Base-by-base conservation (phyloP, 352 stramenopile genomes). In the Phytophthora hybrid region DNA sequence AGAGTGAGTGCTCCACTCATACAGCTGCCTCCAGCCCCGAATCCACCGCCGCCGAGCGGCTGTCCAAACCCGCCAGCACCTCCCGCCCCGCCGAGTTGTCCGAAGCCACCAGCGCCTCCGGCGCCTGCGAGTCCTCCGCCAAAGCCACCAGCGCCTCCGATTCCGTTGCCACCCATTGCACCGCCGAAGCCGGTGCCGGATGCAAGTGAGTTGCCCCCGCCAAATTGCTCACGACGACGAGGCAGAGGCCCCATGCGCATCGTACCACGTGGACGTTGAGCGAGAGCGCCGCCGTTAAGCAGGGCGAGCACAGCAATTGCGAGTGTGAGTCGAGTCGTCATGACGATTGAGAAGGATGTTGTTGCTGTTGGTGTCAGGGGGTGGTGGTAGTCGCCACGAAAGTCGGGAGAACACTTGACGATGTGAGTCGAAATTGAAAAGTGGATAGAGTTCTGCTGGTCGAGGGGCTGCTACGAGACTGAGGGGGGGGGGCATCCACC, bases 321-420 rank as follows among this genome's bases (percentile, higher is more conserved):
- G 51, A 79, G 54, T 44, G 60, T 49, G 29, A 79, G 23, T 62
- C 59, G 73, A 70, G 64, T 70, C 18, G 47, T 34, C 73, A 79
- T 79, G 34, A 23, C 54, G 19, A 1, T 56, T 3, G 29, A 59
- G 44, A 51, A 31, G 46, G 19, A 41, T 8, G 11, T 41, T 41
- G 34, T 4, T 41, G 34, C 13, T 39, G 34, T 44, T 44, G 37
- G 4, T 18, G 2, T 5, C 1, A 5, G 23, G 23, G 23, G 23
- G 23, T 26, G 23, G 37, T 44, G 10, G 37, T 44, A 13, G 10
- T 18, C 37, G 10, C 37, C 37, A 13, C 37, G 37, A 5, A 44
- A 18, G 11, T 18, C 37, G 37, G 11, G 37, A 44, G 37, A 44
- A 44, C 37, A 44, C 37, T 44, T 44, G 37, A 44, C 10, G 37